Base-by-base conservation (phyloP, 306 rosid genomes). In the Sindora glabra region DNA sequence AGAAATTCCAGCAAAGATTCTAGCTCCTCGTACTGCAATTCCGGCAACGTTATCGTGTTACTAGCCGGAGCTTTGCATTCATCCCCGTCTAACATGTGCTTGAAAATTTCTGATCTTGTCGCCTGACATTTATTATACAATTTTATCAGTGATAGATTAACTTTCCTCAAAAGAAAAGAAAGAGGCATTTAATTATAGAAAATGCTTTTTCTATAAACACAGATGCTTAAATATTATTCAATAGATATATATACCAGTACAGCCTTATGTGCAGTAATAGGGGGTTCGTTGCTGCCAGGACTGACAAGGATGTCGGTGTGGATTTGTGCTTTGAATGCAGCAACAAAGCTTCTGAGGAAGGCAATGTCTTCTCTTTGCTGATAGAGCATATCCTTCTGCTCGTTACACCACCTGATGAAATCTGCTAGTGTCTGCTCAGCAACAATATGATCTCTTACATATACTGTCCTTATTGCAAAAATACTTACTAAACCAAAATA, bases 221-320 rank as follows among this genome's bases (percentile, higher is more conserved):
- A n/a, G n/a, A n/a, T n/a, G n/a, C n/a, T n/a, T n/a, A n/a, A n/a
- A n/a, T n/a, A n/a, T n/a, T 25, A 22, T 0, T 59, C n/a, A 2
- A 5, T 34, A 19, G 19, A 12, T 41, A 6, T n/a, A 5, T 3
- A 16, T 8, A 80, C 88, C 77, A 82, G 10, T n/a, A 82, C 26
- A 45, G 84, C 74, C 67, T 77, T 91, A 65, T 91, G 98, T 5
- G 98, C 79, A 0, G 86, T 76, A 10, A 91, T 62, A 7, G 95
- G 65, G 18, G 84, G 76, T 6, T 86, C 84, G 22, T 67, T 40
- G 13, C 34, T 67, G 27, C 81, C 84, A 0, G 92, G 80, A 25
- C 18, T 71, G 62, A 91, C 67, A 2, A 69, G 34, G 52, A 91
- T 76, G 59, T 91, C 96, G 0, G 89, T 73, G 74, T 87, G 95